A percentile compares a stretch with the other conserved stretches of the same genome.
Evolutionary conservation across 257 asterid species (phyloP).

Genomic region (Marsdenia floribunda): DNA sequence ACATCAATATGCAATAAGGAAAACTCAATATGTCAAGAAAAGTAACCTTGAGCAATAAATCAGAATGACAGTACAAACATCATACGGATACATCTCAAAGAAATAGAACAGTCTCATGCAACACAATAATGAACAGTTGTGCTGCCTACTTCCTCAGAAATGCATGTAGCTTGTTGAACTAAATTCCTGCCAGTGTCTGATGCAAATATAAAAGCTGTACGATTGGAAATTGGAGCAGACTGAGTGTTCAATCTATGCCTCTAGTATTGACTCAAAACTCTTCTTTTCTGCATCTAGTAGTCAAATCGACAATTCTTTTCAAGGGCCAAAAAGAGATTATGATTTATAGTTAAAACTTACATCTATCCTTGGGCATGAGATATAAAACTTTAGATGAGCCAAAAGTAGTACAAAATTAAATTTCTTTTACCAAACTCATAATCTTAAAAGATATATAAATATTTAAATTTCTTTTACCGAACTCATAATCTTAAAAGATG

Average conservation of each 20-base stretch:
- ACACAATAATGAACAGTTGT: background rate
- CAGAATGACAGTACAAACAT: background rate
- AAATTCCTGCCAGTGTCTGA: background rate
- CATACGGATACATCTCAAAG: background rate
- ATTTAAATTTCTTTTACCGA: background rate
- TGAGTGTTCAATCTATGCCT: background rate
- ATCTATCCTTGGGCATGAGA: no score
- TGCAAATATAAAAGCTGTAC: background rate
- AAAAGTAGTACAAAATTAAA: background rate
- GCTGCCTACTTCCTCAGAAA: background rate
- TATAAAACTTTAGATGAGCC: background rate
- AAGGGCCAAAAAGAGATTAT: background rate
- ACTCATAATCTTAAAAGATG: background rate
- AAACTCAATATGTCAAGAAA: background rate
- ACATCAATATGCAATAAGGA: background rate
- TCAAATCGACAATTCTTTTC: background rate
- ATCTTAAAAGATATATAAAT: background rate
- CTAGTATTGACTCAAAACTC: background rate
- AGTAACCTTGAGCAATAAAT: background rate
- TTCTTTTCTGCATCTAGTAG: background rate
- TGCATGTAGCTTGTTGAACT: background rate
- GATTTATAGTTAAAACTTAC: no score
- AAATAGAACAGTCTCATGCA: background rate
- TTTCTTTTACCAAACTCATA: background rate
- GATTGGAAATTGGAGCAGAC: background rate